phyloP scores from a whole-genome alignment of 495 filamentous ascomycete genomes.

The Penicillium paxilli region DNA sequence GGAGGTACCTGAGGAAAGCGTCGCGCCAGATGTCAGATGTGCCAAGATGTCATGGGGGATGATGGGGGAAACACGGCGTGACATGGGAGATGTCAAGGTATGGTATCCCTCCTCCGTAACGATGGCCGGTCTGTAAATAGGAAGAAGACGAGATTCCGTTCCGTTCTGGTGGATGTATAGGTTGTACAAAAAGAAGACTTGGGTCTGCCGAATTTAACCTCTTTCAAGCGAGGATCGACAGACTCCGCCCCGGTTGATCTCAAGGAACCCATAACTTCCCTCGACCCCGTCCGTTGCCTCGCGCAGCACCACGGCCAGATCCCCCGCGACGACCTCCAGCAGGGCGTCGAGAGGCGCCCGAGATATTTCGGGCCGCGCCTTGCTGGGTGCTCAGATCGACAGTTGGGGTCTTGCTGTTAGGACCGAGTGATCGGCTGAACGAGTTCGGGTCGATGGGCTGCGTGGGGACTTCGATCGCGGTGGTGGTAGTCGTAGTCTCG shows the following conservation, averaged over 20 bases:
- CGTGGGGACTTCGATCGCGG: conserved; percentile 44
- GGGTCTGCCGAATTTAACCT: conserved; percentile 20
- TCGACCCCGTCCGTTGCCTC: conserved; percentile 43
- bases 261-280: conserved; percentile 59
- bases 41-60: not conserved
- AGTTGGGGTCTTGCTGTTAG: conserved; percentile 29
- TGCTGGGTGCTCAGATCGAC: conserved; percentile 41
- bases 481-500: conserved; percentile 21
- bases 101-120: not conserved
- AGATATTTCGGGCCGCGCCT: conserved; percentile 37
- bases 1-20: not conserved
- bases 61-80: not conserved
- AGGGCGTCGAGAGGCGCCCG: conserved; percentile 39
- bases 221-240: conserved; percentile 9
- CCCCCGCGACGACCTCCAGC: conserved; percentile 34
- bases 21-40: not conserved
- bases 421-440: conserved; percentile 46
- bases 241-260: conserved; percentile 22
- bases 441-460: conserved; percentile 58
- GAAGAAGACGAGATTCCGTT: not conserved
- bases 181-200: conserved; percentile 2
- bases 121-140: conserved; percentile 9
- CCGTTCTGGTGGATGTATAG: not conserved
- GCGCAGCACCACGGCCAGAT: conserved; percentile 25
- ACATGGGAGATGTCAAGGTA: not conserved